Evolutionary conservation across 257 asterid genomes (phyloP).

Genomic region (Scutellaria barbata): DNA sequence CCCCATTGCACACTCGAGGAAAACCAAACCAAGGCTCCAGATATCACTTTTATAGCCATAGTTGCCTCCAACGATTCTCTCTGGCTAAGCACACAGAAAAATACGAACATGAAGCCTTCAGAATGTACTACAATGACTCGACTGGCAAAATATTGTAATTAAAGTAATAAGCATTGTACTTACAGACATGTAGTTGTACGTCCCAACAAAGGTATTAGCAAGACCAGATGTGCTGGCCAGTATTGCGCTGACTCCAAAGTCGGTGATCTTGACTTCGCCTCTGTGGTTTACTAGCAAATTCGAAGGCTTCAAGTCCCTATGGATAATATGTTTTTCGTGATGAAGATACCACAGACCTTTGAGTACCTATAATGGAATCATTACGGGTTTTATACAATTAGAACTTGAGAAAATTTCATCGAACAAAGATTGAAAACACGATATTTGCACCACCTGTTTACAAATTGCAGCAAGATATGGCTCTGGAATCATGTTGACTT

Average conservation of each 20-base stretch:
- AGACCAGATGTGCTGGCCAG: slow-evolving; percentile 82
- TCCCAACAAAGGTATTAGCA: slow-evolving; percentile 96
- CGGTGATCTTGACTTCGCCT: slow-evolving; percentile 98
- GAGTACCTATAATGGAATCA: slow-evolving; percentile 66
- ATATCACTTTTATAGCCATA: slow-evolving; percentile 89
- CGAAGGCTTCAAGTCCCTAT: slow-evolving; percentile 95
- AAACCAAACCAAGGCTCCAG: slow-evolving; percentile 96
- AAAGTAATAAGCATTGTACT: slow-evolving; percentile 45
- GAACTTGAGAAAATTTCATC: slow-evolving; percentile 10
- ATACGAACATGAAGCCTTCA: background rate
- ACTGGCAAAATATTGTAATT: background rate
- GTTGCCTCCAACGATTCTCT: slow-evolving; percentile 79
- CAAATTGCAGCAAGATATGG: slow-evolving; percentile 93
- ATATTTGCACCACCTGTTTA: slow-evolving; percentile 70
- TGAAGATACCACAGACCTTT: slow-evolving; percentile 99
- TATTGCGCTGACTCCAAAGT: slow-evolving; percentile 95
- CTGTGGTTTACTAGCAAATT: slow-evolving; percentile 90
- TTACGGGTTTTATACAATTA: slow-evolving; percentile 11
- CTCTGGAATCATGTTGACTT: slow-evolving; percentile 83
- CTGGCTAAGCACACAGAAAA: slow-evolving; percentile 63
- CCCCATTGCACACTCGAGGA: slow-evolving; percentile 90
- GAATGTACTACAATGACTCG: no score
- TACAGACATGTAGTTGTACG: slow-evolving; percentile 99
- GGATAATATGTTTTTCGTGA: slow-evolving; percentile 94
- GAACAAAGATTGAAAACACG: background rate